phyloP scores from a whole-genome alignment of 2,329 filamentous ascomycete species.

The Penicillium occitanis region DNA sequence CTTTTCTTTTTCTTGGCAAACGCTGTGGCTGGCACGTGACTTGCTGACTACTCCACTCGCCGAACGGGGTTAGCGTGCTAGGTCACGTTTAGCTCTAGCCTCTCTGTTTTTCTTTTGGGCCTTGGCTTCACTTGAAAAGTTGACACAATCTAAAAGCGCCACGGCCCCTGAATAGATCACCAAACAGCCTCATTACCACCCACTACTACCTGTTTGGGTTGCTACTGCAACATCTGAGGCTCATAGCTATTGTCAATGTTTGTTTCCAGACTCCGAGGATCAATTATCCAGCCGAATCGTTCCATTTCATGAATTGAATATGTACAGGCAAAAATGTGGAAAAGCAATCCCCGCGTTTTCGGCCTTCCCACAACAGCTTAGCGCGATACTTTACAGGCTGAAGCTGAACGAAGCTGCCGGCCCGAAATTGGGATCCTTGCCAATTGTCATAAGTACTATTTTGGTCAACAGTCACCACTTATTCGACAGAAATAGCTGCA shows the following conservation, averaged over 20 bases:
- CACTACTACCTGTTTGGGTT: not conserved
- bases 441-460: not conserved
- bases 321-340: not conserved
- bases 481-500: slow-evolving; percentile 48
- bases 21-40: not conserved
- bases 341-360: not conserved
- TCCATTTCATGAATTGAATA: not conserved
- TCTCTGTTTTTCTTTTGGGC: not conserved
- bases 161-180: not conserved
- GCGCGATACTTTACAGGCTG: not conserved
- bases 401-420: not conserved
- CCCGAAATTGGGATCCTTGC: not conserved
- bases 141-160: not conserved
- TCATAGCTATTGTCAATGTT: not conserved
- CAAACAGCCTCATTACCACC: not conserved
- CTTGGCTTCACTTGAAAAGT: not conserved
- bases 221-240: not conserved
- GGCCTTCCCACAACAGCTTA: not conserved
- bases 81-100: not conserved
- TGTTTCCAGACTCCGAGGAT: not conserved
- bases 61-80: not conserved
- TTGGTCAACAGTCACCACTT: not conserved
- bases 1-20: not conserved
- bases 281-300: not conserved
- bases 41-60: not conserved